Conservation (phyloP, 306 rosid genomes). For the Potentilla sterilis region DNA sequence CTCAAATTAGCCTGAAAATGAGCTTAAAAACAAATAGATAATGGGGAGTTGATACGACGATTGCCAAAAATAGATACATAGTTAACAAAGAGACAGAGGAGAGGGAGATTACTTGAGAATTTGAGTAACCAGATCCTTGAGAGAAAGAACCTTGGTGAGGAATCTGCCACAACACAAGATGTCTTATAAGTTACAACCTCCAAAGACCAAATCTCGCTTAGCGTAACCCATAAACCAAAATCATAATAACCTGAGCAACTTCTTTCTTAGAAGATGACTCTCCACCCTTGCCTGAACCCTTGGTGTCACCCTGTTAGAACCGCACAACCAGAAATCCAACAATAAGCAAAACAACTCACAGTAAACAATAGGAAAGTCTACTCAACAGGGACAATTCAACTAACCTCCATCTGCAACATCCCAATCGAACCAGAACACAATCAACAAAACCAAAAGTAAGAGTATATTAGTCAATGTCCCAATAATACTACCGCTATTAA, state of each 20-base stretch:
- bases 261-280: conserved; percentile 76
- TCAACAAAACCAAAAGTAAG: conserved; percentile 21
- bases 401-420: conserved; percentile 87
- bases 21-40: neutral
- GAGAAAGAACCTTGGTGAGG: conserved; percentile 78
- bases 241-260: conserved; percentile 60
- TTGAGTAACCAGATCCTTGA: conserved; percentile 61
- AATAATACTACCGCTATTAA: neutral
- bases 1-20: neutral
- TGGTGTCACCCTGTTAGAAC: conserved; percentile 79
- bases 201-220: neutral
- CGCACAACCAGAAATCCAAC: conserved; percentile 14
- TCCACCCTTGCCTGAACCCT: conserved; percentile 85
- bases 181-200: conserved; percentile 1
- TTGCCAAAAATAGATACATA: neutral
- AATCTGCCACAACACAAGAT: conserved; percentile 41
- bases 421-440: conserved; percentile 27
- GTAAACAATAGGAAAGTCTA: neutral
- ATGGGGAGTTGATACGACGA: neutral
- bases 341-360: conserved; percentile 7
- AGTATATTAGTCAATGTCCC: conserved; percentile 40
- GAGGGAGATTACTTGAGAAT: conserved; percentile 63
- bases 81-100: conserved; percentile 17
- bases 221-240: neutral
- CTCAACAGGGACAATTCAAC: conserved; percentile 19